phyloP scores from a whole-genome alignment of 176 grass and related monocot species.

The Oryza brachyantha region DNA sequence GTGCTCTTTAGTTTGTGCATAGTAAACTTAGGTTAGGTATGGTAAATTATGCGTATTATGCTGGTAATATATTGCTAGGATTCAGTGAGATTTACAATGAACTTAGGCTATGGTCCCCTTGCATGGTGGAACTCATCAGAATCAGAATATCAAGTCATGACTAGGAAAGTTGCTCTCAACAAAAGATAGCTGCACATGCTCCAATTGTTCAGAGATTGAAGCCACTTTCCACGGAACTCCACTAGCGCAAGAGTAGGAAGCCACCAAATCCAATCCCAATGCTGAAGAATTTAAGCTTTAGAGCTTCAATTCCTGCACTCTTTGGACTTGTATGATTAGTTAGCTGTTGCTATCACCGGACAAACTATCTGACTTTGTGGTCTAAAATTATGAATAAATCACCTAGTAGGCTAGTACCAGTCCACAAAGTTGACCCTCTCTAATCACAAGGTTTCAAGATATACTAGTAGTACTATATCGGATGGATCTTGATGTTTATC shows the following conservation, averaged over 20 bases:
- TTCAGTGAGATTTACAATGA: conserved; percentile 10
- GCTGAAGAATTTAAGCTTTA: background rate
- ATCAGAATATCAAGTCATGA: background rate
- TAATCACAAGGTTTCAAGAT: background rate
- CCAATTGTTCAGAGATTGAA: background rate
- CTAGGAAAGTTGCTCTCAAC: background rate
- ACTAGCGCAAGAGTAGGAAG: background rate
- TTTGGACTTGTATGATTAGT: conserved; percentile 10
- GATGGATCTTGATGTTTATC: background rate
- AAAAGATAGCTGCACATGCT: conserved; percentile 7
- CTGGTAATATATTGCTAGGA: background rate
- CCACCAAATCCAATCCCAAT: background rate
- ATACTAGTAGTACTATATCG: background rate
- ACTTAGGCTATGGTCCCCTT: conserved; percentile 8
- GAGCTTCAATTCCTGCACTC: background rate
- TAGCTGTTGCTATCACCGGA: conserved; percentile 23
- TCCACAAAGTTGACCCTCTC: conserved; percentile 12
- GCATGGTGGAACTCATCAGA: background rate
- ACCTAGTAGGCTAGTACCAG: background rate
- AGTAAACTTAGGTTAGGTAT: background rate
- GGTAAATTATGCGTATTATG: background rate
- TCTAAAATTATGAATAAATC: conserved; percentile 6
- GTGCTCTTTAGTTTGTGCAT: background rate
- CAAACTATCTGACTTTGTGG: conserved; percentile 11
- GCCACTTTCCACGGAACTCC: background rate